Percentiles rank a stretch among this genome's conserved stretches.
Evolutionary conservation across 805 yeast genomes (phyloP).

Genomic region (Nakazawaea anatomiae): DNA sequence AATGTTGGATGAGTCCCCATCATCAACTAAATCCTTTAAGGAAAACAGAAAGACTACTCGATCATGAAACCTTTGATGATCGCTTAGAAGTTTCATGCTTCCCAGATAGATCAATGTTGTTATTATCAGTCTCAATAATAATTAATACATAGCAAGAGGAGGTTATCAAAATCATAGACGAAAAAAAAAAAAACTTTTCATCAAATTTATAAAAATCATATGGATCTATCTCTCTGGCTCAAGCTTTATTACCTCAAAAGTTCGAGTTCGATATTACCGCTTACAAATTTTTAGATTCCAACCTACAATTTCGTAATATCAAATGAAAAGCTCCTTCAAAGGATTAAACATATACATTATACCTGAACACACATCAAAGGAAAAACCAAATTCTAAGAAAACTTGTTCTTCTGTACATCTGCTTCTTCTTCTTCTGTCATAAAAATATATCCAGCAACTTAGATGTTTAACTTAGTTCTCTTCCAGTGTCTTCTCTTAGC

Average conservation of each 20-base stretch:
- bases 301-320: no score
- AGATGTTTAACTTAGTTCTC: constrained; percentile 97
- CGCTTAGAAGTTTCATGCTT: not conserved
- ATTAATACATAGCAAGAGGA: no score
- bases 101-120: not conserved
- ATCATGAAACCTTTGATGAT: not conserved
- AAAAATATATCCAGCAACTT: constrained; percentile 29
- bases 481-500: constrained; percentile 99
- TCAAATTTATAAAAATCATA: no score
- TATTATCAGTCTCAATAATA: not conserved
- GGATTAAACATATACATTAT: not conserved
- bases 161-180: no score
- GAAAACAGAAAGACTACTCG: not conserved
- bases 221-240: no score
- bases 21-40: not conserved
- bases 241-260: no score
- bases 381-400: constrained; percentile 1
- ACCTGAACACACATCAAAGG: not conserved
- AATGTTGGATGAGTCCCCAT: not conserved
- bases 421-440: not conserved
- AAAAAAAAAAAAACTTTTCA: no score
- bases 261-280: no score
- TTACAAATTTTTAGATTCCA: no score
- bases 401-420: not conserved
- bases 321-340: not conserved